Evolutionary conservation across 805 yeast genomes (phyloP), one percentile per base, ranked within the genome.

Genomic region (Suhomyces prunicola): DNA sequence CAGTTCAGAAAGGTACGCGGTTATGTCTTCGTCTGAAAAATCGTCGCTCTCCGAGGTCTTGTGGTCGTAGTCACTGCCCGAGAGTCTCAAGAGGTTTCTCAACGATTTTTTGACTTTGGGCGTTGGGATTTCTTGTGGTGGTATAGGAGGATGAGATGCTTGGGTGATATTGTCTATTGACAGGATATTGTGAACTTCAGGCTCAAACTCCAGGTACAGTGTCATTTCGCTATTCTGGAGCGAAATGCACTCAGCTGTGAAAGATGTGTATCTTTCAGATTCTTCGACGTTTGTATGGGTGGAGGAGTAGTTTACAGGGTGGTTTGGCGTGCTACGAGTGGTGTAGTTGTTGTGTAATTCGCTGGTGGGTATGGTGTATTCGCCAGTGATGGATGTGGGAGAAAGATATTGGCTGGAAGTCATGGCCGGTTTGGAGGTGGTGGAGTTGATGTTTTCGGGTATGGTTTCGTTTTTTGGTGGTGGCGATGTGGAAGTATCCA

Each of bases 211-310:
- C 48, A 27, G 39, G 27, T 24, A 41, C 17, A 48, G 60, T 7
- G 76, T 72, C 76, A 72, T 70, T 50, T 72, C 77, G 54, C 73
- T 67, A 57, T 69, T 69, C 57, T 61, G 74, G 45, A 72, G 63
- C 19, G 74, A 69, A 26, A 72, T 65, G 49, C 76, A 72, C 50
- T 72, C 76, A 17, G 74, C 58, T 27, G 68, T 66, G 63, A 68
- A 70, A 5, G 70, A 61, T 23, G 65, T 60, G 60, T 68, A 69
- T 35, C 64, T 52, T 29, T 63, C 65, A 2, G 31, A 33, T n/a
- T 47, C 44, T 35, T 35, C 49, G 40, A n/a, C 47, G 47, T 46
- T 44, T 36, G 40, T 29, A 31, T 23, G 52, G 23, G 22, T 29
- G 12, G 13, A 15, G 42, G 44, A 36, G 33, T 17, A 39, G 42